phyloP scores from a whole-genome alignment of 208 protist species.

The Wallacemonas rigidus region DNA sequence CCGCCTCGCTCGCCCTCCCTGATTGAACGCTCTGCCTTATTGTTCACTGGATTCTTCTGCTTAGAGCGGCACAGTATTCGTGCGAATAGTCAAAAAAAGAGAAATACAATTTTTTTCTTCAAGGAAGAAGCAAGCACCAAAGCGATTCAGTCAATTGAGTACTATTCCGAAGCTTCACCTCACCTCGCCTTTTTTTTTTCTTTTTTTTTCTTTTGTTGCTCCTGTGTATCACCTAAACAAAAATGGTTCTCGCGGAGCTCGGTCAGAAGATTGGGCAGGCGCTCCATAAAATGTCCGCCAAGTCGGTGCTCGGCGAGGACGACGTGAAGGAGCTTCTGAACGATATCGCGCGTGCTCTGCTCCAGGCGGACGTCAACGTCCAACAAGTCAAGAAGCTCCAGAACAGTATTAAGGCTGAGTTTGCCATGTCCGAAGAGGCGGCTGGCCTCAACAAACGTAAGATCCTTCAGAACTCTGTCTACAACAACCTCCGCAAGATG shows the following conservation, averaged over 20 bases:
- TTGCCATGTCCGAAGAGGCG: slow-evolving; percentile 94
- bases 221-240: neutral
- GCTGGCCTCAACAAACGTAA: slow-evolving; percentile 96
- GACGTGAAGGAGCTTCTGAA: slow-evolving; percentile 95
- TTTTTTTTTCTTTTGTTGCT: too few species aligned
- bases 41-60: slow-evolving; percentile 19
- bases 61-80: too few species aligned
- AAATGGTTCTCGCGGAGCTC: slow-evolving; percentile 94
- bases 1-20: too few species aligned
- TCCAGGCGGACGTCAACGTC: slow-evolving; percentile 98
- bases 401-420: slow-evolving; percentile 90
- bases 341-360: slow-evolving; percentile 94
- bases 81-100: neutral
- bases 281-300: slow-evolving; percentile 89
- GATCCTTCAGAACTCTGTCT: slow-evolving; percentile 96
- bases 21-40: too few species aligned
- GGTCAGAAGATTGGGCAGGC: slow-evolving; percentile 94
- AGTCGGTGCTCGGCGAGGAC: slow-evolving; percentile 94
- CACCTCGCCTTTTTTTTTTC: too few species aligned
- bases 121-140: too few species aligned
- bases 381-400: slow-evolving; percentile 92
- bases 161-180: too few species aligned
- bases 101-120: neutral
- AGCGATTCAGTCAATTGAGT: too few species aligned
- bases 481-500: slow-evolving; percentile 95